Base-by-base conservation (phyloP, 371 early-diverging fungal genomes). In the Actinomortierella wolfii region DNA sequence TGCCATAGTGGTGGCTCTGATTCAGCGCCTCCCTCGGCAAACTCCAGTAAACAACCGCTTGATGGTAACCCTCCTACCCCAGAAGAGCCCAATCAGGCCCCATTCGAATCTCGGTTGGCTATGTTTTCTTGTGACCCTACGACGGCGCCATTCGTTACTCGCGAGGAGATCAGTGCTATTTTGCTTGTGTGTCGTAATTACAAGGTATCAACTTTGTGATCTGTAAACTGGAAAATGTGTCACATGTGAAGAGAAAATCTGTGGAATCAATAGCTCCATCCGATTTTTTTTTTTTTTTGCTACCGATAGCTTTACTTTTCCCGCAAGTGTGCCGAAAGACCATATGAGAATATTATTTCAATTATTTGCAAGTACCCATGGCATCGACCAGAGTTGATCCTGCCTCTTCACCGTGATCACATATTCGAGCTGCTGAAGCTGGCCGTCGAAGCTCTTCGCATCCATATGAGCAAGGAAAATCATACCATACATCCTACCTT, bases 331-430 rank as follows among this genome's bases (percentile, higher is more conserved):
- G 84, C 84, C 17, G 82, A 85, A 56, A 76, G 90, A n/a, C 88
- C 89, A 1, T 87, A 86, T 76, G 88, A 89, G 59, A 87, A 85
- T 57, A 81, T 89, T 25, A 85, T 89, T 28, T 83, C 83, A 13
- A 82, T 89, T 0, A 59, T 89, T 25, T 62, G 79, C 41, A 87
- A 89, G 57, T 81, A 87, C 39, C 86, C 88, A 8, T 89, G 89
- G 89, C 83, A 86, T 58, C 80, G 82, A 56, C 76, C 78, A 0
- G 64, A 83, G 39, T 64, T 81, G 6, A 79, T 89, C 20, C 67
- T 82, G 1, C 79, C 79, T 0, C 62, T 84, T 52, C 89, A 89
- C 53, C 73, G 88, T 47, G 87, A 89, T 45, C 87, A 86, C 74
- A 65, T 89, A 14, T 89, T 82, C 56, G 89, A 89, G 61, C 80